Percentiles rank a stretch among this genome's conserved stretches.
Conservation (phyloP, 768 basidiomycete species). For the Russula earlei region DNA sequence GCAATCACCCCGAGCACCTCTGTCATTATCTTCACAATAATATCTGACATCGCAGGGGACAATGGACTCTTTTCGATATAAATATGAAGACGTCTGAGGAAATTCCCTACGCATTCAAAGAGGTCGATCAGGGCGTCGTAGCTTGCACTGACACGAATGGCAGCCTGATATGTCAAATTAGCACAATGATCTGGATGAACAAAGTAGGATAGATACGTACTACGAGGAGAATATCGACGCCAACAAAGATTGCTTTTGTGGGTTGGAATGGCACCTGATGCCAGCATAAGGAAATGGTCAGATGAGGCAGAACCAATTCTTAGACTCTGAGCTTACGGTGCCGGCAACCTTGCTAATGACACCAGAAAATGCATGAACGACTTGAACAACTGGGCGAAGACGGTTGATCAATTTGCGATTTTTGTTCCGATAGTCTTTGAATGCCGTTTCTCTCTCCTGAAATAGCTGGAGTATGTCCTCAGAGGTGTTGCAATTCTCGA, state of each 20-base stretch:
- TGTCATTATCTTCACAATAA: background rate
- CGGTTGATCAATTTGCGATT: background rate
- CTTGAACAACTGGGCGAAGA: background rate
- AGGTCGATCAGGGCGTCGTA: background rate
- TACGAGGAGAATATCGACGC: background rate
- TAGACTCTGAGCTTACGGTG: background rate
- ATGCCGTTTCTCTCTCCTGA: background rate
- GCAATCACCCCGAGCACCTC: background rate
- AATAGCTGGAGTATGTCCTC: background rate
- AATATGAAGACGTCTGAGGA: background rate
- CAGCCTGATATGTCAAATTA: no score
- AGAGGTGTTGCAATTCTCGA: background rate
- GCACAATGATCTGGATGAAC: background rate
- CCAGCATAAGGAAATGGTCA: background rate
- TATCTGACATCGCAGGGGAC: background rate
- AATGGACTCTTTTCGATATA: background rate
- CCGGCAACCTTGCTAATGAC: background rate
- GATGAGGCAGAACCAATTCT: no score
- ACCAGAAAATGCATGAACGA: background rate
- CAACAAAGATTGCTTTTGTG: background rate
- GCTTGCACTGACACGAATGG: background rate
- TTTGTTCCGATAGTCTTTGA: background rate
- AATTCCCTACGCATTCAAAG: background rate
- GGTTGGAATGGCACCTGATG: background rate
- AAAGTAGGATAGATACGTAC: background rate